A percentile compares a stretch with the other conserved stretches of the same genome.
Evolutionary conservation across 2,329 filamentous ascomycete species (phyloP).

Genomic region (Penicillium glabrum): DNA sequence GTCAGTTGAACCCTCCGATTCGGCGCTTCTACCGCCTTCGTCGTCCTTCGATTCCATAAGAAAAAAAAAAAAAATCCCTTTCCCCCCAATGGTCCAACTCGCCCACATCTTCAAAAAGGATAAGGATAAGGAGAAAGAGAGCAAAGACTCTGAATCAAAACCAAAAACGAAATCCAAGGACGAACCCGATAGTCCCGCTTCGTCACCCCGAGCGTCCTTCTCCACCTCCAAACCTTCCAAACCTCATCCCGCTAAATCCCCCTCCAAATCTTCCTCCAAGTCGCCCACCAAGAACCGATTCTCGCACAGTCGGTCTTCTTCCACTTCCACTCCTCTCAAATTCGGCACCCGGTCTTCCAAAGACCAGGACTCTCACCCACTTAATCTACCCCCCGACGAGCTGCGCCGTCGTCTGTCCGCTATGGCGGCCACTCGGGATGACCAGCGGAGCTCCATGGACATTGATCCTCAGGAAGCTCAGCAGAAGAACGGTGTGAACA

Average conservation of each 20-base stretch:
- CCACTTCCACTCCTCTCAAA: constrained; percentile 34
- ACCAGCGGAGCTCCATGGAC: constrained; percentile 68
- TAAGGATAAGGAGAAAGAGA: constrained; percentile 25
- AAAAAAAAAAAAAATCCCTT: constrained; percentile 14
- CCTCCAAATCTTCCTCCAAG: constrained; percentile 19
- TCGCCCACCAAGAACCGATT: constrained; percentile 23
- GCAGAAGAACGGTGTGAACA: constrained; percentile 34
- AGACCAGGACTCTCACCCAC: constrained; percentile 71
- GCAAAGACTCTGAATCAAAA: not conserved
- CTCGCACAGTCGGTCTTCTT: constrained; percentile 33
- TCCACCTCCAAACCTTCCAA: constrained; percentile 33
- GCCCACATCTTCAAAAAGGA: constrained; percentile 29
- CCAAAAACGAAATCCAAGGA: not conserved
- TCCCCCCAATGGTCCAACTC: constrained; percentile 28
- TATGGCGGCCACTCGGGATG: constrained; percentile 50
- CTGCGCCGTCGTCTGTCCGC: constrained; percentile 68
- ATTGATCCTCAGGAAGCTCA: constrained; percentile 63
- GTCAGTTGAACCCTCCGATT: constrained; percentile 7
- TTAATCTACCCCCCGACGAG: constrained; percentile 89
- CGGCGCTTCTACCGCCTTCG: constrained; percentile 42
- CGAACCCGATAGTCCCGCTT: constrained; percentile 33
- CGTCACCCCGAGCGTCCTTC: constrained; percentile 29
- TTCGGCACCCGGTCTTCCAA: constrained; percentile 32
- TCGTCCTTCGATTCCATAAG: constrained; percentile 33
- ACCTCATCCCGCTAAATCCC: constrained; percentile 20